These are phyloP conservation scores for Aspergillus terreus DNA, from an alignment of 2,329 filamentous ascomycete genomes.

Conservation along the genomic window DNA sequence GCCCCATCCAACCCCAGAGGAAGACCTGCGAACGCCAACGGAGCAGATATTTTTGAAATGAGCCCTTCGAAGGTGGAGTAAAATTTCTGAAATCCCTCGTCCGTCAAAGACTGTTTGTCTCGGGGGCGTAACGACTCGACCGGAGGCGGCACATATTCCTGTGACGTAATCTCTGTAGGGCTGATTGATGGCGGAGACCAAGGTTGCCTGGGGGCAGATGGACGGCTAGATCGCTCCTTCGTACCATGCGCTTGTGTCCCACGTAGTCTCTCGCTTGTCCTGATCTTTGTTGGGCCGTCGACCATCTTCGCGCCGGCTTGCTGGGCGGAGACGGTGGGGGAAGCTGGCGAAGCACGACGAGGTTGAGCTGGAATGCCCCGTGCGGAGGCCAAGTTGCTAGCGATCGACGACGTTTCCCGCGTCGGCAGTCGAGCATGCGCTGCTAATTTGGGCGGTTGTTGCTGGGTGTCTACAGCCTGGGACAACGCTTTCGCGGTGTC, in stretches of 20 bases:
- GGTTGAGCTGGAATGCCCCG: conserved; percentile 65
- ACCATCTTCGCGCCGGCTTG: conserved; percentile 69
- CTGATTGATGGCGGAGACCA: conserved; percentile 33
- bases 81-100: conserved; percentile 84
- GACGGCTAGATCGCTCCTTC: conserved; percentile 25
- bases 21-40: conserved; percentile 86
- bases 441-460: conserved; percentile 38
- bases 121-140: conserved; percentile 22
- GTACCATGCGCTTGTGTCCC: conserved; percentile 13
- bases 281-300: conserved; percentile 45
- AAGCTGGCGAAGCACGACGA: conserved; percentile 62
- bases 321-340: conserved; percentile 69
- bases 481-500: conserved; percentile 19
- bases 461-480: conserved; percentile 29
- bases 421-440: conserved; percentile 47
- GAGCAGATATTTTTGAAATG: conserved; percentile 83
- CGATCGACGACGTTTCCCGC: conserved; percentile 78
- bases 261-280: conserved; percentile 27
- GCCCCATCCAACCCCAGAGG: conserved; percentile 60
- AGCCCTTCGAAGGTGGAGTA: conserved; percentile 88
- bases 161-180: conserved; percentile 32
- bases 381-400: conserved; percentile 81
- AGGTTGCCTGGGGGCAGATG: conserved; percentile 25
- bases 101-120: conserved; percentile 35
- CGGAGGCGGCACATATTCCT: conserved; percentile 27